Percentiles rank a stretch among this genome's conserved stretches.
phyloP scores from a whole-genome alignment of 768 basidiomycete species.

The Guyanaporus albipodus region DNA sequence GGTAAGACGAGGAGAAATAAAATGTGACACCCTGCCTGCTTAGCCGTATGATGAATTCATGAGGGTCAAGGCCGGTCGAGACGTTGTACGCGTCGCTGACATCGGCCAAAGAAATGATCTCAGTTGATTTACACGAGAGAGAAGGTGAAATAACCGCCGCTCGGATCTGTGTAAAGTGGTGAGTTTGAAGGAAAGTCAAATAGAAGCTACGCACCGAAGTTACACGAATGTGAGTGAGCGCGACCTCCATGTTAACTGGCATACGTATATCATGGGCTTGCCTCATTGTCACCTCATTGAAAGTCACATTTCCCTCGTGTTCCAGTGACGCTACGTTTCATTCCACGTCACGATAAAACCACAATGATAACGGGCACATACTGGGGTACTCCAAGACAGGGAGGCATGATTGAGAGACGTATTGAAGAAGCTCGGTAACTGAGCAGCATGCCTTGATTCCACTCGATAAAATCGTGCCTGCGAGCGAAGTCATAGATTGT shows the following conservation, averaged over 20 bases:
- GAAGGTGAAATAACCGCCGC: slow-evolving; percentile 66
- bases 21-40: slow-evolving; percentile 66
- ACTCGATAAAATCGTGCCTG: slow-evolving; percentile 50
- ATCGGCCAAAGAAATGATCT: slow-evolving; percentile 75
- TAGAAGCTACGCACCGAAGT: slow-evolving; percentile 54
- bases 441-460: slow-evolving; percentile 61
- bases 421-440: slow-evolving; percentile 52
- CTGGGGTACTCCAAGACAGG: slow-evolving; percentile 51
- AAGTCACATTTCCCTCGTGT: slow-evolving; percentile 49
- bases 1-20: slow-evolving; percentile 68
- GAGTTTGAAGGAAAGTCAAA: background rate
- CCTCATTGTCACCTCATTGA: slow-evolving; percentile 65
- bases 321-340: slow-evolving; percentile 53
- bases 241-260: slow-evolving; percentile 68
- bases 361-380: slow-evolving; percentile 29
- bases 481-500: background rate
- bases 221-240: slow-evolving; percentile 67
- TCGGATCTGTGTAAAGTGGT: slow-evolving; percentile 46
- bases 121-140: slow-evolving; percentile 71
- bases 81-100: slow-evolving; percentile 87
- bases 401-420: slow-evolving; percentile 48
- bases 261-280: slow-evolving; percentile 61
- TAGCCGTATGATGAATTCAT: slow-evolving; percentile 79
- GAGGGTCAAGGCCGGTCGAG: slow-evolving; percentile 66
- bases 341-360: slow-evolving; percentile 10